Conservation (phyloP, 2,329 filamentous ascomycete species). For the Camillea tinctor region DNA sequence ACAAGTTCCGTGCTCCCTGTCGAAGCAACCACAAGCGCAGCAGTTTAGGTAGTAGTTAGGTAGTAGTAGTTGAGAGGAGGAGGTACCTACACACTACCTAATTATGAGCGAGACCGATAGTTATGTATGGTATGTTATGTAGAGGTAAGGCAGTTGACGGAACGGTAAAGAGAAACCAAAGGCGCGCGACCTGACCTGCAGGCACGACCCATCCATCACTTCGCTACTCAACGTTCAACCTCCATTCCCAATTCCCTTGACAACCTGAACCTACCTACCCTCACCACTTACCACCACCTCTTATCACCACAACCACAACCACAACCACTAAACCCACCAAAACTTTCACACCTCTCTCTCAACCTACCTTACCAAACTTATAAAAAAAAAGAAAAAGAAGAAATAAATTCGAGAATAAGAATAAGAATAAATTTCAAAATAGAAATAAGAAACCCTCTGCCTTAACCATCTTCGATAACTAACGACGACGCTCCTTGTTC, state of each 20-base stretch:
- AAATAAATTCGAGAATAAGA: too few relatives aligned
- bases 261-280: conserved; percentile 6
- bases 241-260: conserved; percentile 13
- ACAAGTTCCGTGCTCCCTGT: background rate
- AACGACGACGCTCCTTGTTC: background rate
- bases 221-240: conserved; percentile 9
- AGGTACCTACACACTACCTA: background rate
- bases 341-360: background rate
- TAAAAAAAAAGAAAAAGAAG: too few relatives aligned
- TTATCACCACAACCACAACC: background rate
- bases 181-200: conserved; percentile 1
- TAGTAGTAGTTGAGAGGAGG: background rate
- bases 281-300: background rate
- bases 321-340: background rate
- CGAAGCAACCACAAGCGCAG: background rate
- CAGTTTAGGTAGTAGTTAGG: background rate
- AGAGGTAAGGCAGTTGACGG: too few relatives aligned
- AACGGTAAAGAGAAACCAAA: conserved; percentile 6
- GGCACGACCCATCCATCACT: conserved; percentile 16
- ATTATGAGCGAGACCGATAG: too few relatives aligned
- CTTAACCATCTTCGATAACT: background rate
- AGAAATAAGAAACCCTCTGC: background rate
- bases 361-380: too few relatives aligned
- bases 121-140: background rate
- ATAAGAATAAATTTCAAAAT: too few relatives aligned